A percentile compares a stretch with the other conserved stretches of the same genome.
These are phyloP conservation scores for Asterella californica DNA, from an alignment of 225 moss, liverwort and hornwort species.

Conservation along the genomic window DNA sequence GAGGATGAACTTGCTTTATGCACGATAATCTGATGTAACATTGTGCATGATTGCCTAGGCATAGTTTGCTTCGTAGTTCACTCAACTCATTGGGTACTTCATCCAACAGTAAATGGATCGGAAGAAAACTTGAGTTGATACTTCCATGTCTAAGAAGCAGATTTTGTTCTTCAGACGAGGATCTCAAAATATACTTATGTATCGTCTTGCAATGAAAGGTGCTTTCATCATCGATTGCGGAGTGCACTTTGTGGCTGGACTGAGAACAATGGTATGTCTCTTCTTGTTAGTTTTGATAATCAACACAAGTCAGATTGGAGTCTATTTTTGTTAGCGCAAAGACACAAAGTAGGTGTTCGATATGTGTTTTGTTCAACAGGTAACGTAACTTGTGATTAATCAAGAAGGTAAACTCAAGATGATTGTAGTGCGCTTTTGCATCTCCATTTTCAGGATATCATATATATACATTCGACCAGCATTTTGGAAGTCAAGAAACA, in stretches of 20 bases:
- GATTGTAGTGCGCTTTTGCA: no score
- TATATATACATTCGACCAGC: no score
- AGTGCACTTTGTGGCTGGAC: conserved; percentile 85
- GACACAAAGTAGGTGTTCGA: no score
- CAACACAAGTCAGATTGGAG: neutral
- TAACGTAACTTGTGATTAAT: no score
- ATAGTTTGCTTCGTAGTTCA: neutral
- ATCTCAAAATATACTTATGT: neutral
- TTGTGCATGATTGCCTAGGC: neutral
- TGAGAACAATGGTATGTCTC: conserved; percentile 67
- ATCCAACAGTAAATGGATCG: no score
- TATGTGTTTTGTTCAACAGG: no score
- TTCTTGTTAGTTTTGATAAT: neutral
- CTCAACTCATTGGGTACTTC: neutral
- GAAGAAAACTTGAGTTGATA: neutral
- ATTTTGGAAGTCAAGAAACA: no score
- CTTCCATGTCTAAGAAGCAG: neutral
- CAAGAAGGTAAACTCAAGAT: no score
- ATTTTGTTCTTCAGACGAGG: neutral
- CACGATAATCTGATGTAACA: neutral
- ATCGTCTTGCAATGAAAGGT: conserved; percentile 34
- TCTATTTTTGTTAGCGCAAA: neutral
- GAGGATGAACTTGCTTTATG: neutral
- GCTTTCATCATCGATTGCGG: conserved; percentile 89
- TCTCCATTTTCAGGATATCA: no score